Conservation (phyloP, 2,329 filamentous ascomycete genomes). For the Cordyceps fumosorosea region DNA sequence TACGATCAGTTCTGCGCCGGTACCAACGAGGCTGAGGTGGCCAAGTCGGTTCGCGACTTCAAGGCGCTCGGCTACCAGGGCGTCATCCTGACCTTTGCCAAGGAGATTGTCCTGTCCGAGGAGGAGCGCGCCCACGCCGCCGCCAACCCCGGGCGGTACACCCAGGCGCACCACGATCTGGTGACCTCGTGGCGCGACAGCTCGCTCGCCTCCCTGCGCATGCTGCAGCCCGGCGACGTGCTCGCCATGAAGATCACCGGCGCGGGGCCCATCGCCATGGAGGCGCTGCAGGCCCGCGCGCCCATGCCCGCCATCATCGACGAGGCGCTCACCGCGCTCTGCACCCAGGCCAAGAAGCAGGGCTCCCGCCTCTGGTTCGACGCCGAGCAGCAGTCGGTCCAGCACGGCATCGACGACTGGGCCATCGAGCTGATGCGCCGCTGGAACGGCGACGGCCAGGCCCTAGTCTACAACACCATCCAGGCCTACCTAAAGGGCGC, state of each 20-base stretch:
- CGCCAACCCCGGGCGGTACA: conserved; percentile 19
- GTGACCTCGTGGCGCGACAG: conserved; percentile 45
- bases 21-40: conserved; percentile 40
- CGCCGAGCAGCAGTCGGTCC: conserved; percentile 68
- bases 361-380: conserved; percentile 69
- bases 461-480: conserved; percentile 68
- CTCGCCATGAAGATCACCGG: conserved; percentile 66
- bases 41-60: conserved; percentile 36
- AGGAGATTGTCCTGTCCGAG: conserved; percentile 36
- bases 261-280: conserved; percentile 62
- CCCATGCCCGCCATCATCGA: conserved; percentile 55
- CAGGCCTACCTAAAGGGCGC: conserved; percentile 61
- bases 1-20: conserved; percentile 54
- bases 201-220: conserved; percentile 43
- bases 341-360: conserved; percentile 55
- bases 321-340: conserved; percentile 61
- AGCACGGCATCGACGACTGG: conserved; percentile 68
- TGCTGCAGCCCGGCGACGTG: conserved; percentile 38
- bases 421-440: conserved; percentile 63
- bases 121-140: neutral
- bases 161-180: conserved; percentile 17
- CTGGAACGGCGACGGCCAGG: conserved; percentile 57
- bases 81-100: conserved; percentile 47
- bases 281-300: conserved; percentile 51
- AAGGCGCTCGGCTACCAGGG: conserved; percentile 44